These are phyloP conservation scores for Diplotaxis tenuifolia DNA, from an alignment of 345 rosid species.

Conservation along the genomic window DNA sequence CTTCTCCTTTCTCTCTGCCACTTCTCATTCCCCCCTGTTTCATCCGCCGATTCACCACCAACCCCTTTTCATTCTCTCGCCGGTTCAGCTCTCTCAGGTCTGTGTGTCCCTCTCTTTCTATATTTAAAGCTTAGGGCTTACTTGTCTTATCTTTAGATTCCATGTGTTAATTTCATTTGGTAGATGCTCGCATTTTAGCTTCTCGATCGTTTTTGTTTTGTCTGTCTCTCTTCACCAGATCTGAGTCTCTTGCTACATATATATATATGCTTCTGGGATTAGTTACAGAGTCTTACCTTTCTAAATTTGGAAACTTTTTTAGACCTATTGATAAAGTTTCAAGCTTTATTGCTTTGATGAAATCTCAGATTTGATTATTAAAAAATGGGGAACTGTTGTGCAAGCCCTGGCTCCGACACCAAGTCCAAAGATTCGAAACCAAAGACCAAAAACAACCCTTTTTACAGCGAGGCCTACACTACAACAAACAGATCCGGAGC, in stretches of 20 bases:
- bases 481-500: conserved; percentile 45
- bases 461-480: conserved; percentile 49
- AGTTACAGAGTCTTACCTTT: not conserved
- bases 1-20: conserved; percentile 19
- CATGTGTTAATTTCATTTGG: conserved; percentile 3
- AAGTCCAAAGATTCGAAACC: conserved; percentile 42
- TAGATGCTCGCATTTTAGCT: conserved; percentile 9
- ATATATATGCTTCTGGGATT: not conserved
- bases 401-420: conserved; percentile 45
- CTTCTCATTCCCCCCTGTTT: not conserved
- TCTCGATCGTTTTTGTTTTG: not conserved
- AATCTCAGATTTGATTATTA: conserved; percentile 1
- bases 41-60: conserved; percentile 3
- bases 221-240: conserved; percentile 9
- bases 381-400: conserved; percentile 79
- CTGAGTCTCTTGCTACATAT: not conserved
- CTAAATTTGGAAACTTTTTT: not conserved
- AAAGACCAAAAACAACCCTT: conserved; percentile 55
- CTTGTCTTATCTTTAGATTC: conserved; percentile 17
- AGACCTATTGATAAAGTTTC: conserved; percentile 10
- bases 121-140: conserved; percentile 7
- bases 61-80: conserved; percentile 1
- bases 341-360: conserved; percentile 5
- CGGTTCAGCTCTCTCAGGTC: conserved; percentile 25
- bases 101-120: conserved; percentile 8